Conservation (phyloP, 2,329 filamentous ascomycete species). For the Cladosporium sp. region DNA sequence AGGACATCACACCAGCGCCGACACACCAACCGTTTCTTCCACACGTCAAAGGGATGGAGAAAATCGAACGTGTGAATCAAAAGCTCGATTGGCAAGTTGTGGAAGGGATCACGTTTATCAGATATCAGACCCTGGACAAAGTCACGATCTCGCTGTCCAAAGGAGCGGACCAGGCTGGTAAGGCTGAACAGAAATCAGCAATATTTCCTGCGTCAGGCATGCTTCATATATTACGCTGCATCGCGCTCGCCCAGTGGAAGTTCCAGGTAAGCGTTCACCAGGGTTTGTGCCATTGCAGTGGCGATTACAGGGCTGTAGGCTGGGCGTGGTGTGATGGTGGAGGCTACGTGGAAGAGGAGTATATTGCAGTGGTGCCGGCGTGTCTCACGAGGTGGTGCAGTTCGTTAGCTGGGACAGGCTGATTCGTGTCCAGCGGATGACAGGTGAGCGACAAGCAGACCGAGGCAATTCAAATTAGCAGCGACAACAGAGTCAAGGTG, state of each 20-base stretch:
- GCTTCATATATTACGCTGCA: slow-evolving; percentile 2
- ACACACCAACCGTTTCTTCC: slow-evolving; percentile 30
- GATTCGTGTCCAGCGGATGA: not conserved
- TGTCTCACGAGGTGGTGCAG: slow-evolving; percentile 4
- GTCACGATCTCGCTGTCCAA: not conserved
- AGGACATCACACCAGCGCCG: slow-evolving; percentile 31
- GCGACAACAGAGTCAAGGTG: not conserved
- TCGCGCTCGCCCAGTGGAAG: not conserved
- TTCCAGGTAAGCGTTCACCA: not conserved
- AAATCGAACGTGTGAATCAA: slow-evolving; percentile 32
- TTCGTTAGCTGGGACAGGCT: not conserved
- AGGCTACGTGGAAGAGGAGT: not conserved
- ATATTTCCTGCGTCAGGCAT: not conserved
- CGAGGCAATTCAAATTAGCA: not conserved
- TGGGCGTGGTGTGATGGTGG: not conserved
- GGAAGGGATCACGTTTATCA: slow-evolving; percentile 31
- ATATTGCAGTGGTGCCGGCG: not conserved
- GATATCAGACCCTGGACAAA: slow-evolving; percentile 10
- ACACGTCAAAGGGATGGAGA: slow-evolving; percentile 22
- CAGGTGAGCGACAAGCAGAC: not conserved
- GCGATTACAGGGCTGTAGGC: not conserved
- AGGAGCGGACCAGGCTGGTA: not conserved
- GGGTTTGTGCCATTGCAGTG: not conserved
- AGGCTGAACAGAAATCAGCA: not conserved
- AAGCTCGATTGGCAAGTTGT: slow-evolving; percentile 36